Percentiles rank a stretch among this genome's conserved stretches.
Conservation (phyloP, 192 early-diverging fungal species). For the Dissophora ornata region DNA sequence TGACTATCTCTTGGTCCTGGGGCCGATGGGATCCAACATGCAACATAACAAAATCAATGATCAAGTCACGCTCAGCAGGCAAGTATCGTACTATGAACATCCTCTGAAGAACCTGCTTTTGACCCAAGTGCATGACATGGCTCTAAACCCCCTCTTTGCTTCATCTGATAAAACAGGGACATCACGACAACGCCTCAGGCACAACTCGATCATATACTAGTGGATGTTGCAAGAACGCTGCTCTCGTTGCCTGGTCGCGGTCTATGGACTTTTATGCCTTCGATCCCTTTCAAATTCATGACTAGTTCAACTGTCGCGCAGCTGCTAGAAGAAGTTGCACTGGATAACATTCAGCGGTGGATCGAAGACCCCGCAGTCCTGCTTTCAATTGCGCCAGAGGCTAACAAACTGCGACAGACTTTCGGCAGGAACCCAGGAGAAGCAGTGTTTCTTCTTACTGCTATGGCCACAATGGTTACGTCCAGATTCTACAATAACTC, state of each 20-base stretch:
- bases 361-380: conserved; percentile 6
- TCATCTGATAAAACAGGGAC: conserved; percentile 6
- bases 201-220: conserved; percentile 20
- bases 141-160: neutral
- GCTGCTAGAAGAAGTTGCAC: conserved; percentile 32
- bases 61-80: too few species aligned
- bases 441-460: conserved; percentile 55
- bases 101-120: too few species aligned
- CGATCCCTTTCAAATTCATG: conserved; percentile 46
- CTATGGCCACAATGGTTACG: conserved; percentile 54
- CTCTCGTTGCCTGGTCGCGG: conserved; percentile 28
- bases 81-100: too few species aligned
- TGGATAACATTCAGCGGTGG: conserved; percentile 19
- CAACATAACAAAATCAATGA: neutral
- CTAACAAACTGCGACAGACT: conserved; percentile 17
- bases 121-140: neutral
- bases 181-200: conserved; percentile 7
- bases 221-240: conserved; percentile 18
- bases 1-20: conserved; percentile 32
- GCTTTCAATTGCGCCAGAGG: conserved; percentile 4
- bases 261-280: conserved; percentile 47
- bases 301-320: conserved; percentile 9
- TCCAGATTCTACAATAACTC: conserved; percentile 7
- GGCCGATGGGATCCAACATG: conserved; percentile 9
- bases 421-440: conserved; percentile 52